Percentiles rank a stretch among this genome's conserved stretches.
These are phyloP conservation scores for Daedalea quercina DNA, from an alignment of 768 basidiomycete genomes.

Conservation along the genomic window DNA sequence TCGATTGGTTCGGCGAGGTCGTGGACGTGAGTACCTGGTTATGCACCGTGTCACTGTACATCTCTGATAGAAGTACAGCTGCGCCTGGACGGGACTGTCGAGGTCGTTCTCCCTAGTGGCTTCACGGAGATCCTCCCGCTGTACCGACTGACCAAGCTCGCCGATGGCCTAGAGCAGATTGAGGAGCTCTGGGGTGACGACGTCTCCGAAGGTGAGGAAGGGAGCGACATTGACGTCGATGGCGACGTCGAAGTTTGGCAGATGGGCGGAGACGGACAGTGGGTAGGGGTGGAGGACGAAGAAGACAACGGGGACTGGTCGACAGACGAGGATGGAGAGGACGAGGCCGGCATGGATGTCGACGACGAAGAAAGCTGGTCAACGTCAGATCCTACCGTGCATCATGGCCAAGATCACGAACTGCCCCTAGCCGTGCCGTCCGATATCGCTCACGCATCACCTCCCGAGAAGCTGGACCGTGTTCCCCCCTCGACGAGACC, in stretches of 20 bases:
- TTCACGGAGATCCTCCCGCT: constrained; percentile 46
- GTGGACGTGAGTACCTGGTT: constrained; percentile 42
- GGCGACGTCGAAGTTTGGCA: constrained; percentile 35
- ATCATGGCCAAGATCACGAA: not conserved
- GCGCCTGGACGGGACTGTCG: constrained; percentile 65
- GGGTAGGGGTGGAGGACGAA: constrained; percentile 18
- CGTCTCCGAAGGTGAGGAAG: constrained; percentile 23
- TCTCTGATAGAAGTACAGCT: constrained; percentile 36
- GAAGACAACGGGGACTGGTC: constrained; percentile 26
- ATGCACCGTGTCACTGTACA: not conserved
- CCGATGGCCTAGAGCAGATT: constrained; percentile 77
- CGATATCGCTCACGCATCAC: constrained; percentile 1
- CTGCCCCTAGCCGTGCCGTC: not conserved
- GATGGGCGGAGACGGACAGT: constrained; percentile 33
- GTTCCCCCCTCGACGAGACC: not conserved
- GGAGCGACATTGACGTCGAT: constrained; percentile 30
- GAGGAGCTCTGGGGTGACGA: constrained; percentile 58
- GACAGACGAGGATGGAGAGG: constrained; percentile 29
- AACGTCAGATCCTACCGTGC: constrained; percentile 16
- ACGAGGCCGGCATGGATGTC: constrained; percentile 34
- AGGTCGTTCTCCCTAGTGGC: constrained; percentile 64
- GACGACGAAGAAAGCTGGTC: constrained; percentile 25
- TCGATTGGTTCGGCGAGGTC: constrained; percentile 88
- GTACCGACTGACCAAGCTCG: constrained; percentile 64
- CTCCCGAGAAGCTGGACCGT: not conserved